Conservation (phyloP, 495 filamentous ascomycete species). For the Pseudomonodictys pantanalensis region DNA sequence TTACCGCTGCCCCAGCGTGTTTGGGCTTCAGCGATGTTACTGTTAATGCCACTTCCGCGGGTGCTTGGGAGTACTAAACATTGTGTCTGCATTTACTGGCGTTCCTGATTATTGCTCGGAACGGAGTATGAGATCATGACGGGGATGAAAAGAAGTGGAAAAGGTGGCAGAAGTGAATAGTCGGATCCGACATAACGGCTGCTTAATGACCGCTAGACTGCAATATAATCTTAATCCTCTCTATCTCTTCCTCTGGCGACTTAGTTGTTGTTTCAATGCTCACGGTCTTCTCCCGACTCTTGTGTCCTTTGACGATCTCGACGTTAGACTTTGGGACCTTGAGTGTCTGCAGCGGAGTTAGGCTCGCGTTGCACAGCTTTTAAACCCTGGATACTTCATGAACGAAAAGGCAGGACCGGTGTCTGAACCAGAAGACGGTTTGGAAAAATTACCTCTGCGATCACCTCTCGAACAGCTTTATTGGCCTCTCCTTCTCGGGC, state of each 20-base stretch:
- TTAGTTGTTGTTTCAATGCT: neutral
- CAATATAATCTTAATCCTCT: conserved; percentile 27
- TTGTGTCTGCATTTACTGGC: conserved; percentile 16
- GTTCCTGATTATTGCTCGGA: neutral
- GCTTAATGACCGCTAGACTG: conserved; percentile 15
- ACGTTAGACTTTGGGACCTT: conserved; percentile 62
- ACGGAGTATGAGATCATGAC: neutral
- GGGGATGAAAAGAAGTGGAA: neutral
- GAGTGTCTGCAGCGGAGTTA: conserved; percentile 45
- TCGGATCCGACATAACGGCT: neutral
- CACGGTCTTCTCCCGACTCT: conserved; percentile 61
- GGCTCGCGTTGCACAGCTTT: no score
- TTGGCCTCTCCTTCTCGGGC: conserved; percentile 67
- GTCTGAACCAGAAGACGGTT: neutral
- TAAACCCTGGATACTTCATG: no score
- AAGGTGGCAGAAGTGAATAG: neutral
- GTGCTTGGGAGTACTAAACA: conserved; percentile 35
- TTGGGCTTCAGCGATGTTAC: conserved; percentile 31
- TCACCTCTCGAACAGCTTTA: conserved; percentile 58
- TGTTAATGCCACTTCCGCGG: conserved; percentile 20
- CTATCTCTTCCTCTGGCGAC: conserved; percentile 19
- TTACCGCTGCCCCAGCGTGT: conserved; percentile 7
- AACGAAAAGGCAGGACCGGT: neutral
- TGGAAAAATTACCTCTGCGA: conserved; percentile 55
- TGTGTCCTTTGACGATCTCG: conserved; percentile 60